Evolutionary conservation across 2,329 filamentous ascomycete genomes (phyloP).

Genomic region (Boeremia exigua): DNA sequence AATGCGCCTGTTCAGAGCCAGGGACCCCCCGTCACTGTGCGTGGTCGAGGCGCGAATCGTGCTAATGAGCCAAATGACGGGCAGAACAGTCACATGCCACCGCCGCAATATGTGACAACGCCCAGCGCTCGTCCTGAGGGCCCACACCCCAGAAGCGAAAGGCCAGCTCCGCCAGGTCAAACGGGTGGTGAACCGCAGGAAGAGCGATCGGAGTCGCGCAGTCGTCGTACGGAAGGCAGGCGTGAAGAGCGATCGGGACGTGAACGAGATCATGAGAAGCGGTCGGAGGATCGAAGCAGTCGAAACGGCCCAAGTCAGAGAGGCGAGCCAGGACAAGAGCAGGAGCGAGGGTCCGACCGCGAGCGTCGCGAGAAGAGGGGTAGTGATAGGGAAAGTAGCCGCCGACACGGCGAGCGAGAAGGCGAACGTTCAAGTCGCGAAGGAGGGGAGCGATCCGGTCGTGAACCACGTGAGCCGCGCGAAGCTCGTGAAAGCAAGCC

Average conservation of each 20-base stretch:
- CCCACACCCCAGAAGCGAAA: constrained; percentile 27
- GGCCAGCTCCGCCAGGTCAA: constrained; percentile 26
- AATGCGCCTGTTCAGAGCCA: constrained; percentile 21
- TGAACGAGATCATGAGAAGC: constrained; percentile 34
- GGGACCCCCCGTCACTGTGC: constrained; percentile 33
- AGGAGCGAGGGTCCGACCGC: constrained; percentile 33
- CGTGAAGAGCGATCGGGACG: constrained; percentile 38
- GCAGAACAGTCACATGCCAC: constrained; percentile 28
- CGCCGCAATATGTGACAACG: constrained; percentile 33
- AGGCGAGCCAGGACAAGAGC: constrained; percentile 28
- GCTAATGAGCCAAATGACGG: constrained; percentile 30
- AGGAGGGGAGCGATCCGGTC: constrained; percentile 20
- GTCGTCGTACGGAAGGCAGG: constrained; percentile 33
- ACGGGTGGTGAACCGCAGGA: constrained; percentile 30
- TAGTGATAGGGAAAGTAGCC: constrained; percentile 30
- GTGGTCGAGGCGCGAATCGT: constrained; percentile 40
- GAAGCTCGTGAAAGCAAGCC: constrained; percentile 25
- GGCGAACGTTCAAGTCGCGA: constrained; percentile 21
- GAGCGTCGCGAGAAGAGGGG: constrained; percentile 40
- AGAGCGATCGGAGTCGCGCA: constrained; percentile 38
- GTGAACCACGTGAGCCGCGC: constrained; percentile 24
- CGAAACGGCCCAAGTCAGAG: constrained; percentile 25
- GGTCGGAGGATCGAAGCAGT: constrained; percentile 34
- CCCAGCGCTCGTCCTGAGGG: constrained; percentile 32
- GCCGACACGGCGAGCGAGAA: constrained; percentile 30